Evolutionary conservation across 179 eudicot species (phyloP), one percentile per base, ranked within the genome.

Genomic region (Drosera spatulata): DNA sequence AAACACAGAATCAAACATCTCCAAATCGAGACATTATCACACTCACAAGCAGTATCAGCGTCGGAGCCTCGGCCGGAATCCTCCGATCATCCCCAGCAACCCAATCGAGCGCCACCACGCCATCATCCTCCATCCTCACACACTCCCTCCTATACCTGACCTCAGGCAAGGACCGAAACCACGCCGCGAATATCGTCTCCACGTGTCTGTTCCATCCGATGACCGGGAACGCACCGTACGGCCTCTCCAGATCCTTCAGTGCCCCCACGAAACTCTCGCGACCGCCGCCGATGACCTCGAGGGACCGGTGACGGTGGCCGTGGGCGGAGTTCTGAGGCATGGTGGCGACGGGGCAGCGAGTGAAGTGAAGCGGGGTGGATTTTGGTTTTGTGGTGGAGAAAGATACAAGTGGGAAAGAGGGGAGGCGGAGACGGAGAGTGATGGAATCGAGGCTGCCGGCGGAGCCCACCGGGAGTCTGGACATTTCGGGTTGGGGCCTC

Each of bases 31-130:
- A 46, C 3, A 44, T 5, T 10, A 3, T 39, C 15, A 2, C 7
- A 65, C 82, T 57, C 53, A 91, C 97, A 48, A 93, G 85, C 58
- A 93, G 56, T 64, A 93, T 82, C 66, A 89, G 73, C 4, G 77
- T 13, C 4, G 99, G 96, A 41, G 96, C 66, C 7, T 77, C 59
- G 1, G 75, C 56, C 4, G 85, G 78, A 39, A 93, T 66, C 4
- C 11, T 40, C 1, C 53, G 58, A 41, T 78, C 74, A 62, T 93
- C 99, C 2, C 88, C 93, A 49, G 84, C 67, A 48, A 93, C 85
- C 99, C 99, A 89, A 75, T 93, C 96, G 65, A 93, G 95, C 39
- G 95, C 79, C 8, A 93, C 75, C 56, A 74, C 42, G 41, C 95
- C 99, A 12, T 71, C 76, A 64, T 89, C 97, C 4, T 62, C 58